Conservation (phyloP, 2,329 filamentous ascomycete genomes). For the Monilinia vaccinii-corymbosi region DNA sequence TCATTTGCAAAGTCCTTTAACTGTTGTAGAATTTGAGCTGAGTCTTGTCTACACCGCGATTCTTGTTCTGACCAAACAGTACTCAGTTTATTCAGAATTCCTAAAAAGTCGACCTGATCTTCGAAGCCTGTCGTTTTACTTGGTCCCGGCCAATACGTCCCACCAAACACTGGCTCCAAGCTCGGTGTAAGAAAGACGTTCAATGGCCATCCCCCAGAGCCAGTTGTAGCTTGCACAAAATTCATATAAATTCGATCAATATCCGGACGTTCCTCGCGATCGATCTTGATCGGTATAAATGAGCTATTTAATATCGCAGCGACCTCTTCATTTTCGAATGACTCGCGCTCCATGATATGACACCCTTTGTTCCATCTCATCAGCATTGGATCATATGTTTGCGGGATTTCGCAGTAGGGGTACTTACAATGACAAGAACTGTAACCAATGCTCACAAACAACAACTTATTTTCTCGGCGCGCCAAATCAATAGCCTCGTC, state of each 20-base stretch:
- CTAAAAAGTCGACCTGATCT: conserved; percentile 68
- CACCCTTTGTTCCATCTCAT: conserved; percentile 44
- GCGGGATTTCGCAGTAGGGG: neutral
- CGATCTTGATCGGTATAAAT: conserved; percentile 88
- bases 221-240: conserved; percentile 89
- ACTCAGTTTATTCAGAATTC: conserved; percentile 70
- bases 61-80: conserved; percentile 76
- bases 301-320: conserved; percentile 73
- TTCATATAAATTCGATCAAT: conserved; percentile 98
- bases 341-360: conserved; percentile 88
- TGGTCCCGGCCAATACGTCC: conserved; percentile 77
- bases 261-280: conserved; percentile 88
- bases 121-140: conserved; percentile 34
- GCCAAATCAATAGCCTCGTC: conserved; percentile 69
- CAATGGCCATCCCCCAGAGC: conserved; percentile 84
- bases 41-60: conserved; percentile 71
- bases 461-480: conserved; percentile 71
- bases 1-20: conserved; percentile 83
- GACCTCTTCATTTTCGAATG: conserved; percentile 75
- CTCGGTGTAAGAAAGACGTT: conserved; percentile 96
- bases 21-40: conserved; percentile 71
- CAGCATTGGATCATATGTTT: neutral
- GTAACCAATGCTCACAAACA: conserved; percentile 94
- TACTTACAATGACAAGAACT: conserved; percentile 84
- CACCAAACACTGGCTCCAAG: conserved; percentile 88